Evolutionary conservation across 2,329 filamentous ascomycete genomes (phyloP), one percentile per base, ranked within the genome.

Genomic region (Calonectria pseudoturangicola): DNA sequence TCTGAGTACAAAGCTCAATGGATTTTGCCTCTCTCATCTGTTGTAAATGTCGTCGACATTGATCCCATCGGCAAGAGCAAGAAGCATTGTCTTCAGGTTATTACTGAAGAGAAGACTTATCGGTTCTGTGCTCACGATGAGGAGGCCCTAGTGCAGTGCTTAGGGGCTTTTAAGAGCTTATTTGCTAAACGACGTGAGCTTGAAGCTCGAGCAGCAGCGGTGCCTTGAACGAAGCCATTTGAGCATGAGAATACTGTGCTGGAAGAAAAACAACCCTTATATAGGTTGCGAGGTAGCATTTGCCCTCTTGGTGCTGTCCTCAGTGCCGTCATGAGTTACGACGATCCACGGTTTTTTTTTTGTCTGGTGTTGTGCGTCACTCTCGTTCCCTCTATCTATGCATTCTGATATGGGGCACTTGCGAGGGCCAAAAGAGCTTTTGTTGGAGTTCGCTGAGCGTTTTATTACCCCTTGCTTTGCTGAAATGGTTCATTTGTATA

Each of bases 41-140:
- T 99, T 66, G 93, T 98, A 79, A 94, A 97, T 78, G 96, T 95
- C 1, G 96, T 98, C 27, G 97, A 98, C 80, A 95, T 98, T 68
- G 95, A 98, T 77, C 93, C 96, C 0, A 87, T 98, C 74, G 96
- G 94, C 79, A 93, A 90, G 80, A 97, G 92, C 77, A 98, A 98
- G 86, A 90, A 89, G 58, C 92, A 94, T 81, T 98, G 97, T 83
- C 89, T 98, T 82, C 96, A 98, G 84, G 90, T 98, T 79, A 98
- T 99, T 80, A 94, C 94, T 43, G 96, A 98, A 79, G 96, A 98
- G 81, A 97, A 95, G 85, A 94, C 90, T 68, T 94, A 93, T 79
- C 90, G 93, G 36, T 93, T 97, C 76, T 94, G 93, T 81, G 92
- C 95, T 0, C 88, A 91, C 25, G 92, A 95, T 79, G 97, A 99